Percentiles rank a stretch among this genome's conserved stretches.
Conservation (phyloP, 1,284 basidiomycete genomes). For the Bondarzewia mesenterica region DNA sequence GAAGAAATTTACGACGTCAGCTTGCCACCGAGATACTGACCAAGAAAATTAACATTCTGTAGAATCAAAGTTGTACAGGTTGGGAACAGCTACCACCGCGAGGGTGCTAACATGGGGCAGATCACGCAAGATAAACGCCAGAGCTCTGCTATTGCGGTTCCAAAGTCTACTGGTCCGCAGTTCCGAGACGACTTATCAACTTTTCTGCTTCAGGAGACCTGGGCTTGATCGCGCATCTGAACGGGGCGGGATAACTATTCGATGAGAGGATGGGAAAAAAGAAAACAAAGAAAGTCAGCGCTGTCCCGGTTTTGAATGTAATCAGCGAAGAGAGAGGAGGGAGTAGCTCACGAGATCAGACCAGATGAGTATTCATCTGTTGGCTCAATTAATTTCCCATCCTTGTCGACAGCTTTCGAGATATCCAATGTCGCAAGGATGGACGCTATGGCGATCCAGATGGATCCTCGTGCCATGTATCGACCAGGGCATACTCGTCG, state of each 20-base stretch:
- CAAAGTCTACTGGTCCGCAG: too few relatives aligned
- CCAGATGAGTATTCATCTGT: constrained; percentile 16
- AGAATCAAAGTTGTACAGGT: too few relatives aligned
- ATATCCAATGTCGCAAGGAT: constrained; percentile 23
- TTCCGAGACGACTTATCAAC: too few relatives aligned
- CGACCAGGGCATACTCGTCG: constrained; percentile 15
- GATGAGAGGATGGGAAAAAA: not conserved
- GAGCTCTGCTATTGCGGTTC: too few relatives aligned
- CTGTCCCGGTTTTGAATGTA: not conserved
- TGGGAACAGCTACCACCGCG: too few relatives aligned
- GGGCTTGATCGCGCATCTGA: constrained; percentile 14
- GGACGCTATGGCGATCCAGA: constrained; percentile 23
- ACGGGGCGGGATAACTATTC: constrained; percentile 16
- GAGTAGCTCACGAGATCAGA: constrained; percentile 10
- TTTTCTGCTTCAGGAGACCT: constrained; percentile 11
- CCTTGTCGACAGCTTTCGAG: constrained; percentile 15
- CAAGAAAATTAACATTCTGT: too few relatives aligned
- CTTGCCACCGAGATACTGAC: too few relatives aligned
- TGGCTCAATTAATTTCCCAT: constrained; percentile 19
- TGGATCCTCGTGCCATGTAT: constrained; percentile 19
- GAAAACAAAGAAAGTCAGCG: not conserved
- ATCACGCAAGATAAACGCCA: too few relatives aligned
- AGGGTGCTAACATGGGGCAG: too few relatives aligned
- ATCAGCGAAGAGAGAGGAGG: not conserved
- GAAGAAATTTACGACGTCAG: too few relatives aligned